Evolutionary conservation across 768 basidiomycete species (phyloP), one percentile per base, ranked within the genome.

Genomic region (Lentinula sp.): DNA sequence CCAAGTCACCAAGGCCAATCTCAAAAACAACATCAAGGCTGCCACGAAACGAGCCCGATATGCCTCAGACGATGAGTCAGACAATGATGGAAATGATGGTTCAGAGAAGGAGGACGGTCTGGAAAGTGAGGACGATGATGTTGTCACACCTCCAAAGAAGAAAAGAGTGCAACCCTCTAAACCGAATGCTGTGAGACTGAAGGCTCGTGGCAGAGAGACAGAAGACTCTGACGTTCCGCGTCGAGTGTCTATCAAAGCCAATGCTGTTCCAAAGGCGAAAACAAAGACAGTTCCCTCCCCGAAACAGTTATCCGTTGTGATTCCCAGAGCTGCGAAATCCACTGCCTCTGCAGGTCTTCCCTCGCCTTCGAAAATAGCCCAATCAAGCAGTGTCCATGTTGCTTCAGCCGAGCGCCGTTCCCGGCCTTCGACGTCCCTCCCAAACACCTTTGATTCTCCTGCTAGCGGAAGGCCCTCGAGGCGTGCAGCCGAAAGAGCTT

Each of bases 401-500:
- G 58, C 46, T n/a, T 48, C 58, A n/a, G 33, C 45, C 3, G 58
- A 59, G 20, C 58, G 58, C 35, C 36, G 42, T 42, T 6, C 42
- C 3, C 20, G 50, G 12, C 55, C 55, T 41, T 55, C 53, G 9
- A 56, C 7, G 23, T 10, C 41, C 10, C 60, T 41, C 1, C 10
- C 15, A 32, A 32, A 48, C 13, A 15, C 23, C 13, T 20, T 42
- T 8, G 37, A 10, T 48, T 43, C 52, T 45, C 42, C 60, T 48
- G 20, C 59, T 18, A 43, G 18, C 23, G 33, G 39, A 37, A 61
- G 65, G 20, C 55, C 70, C 2, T 66, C 71, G 18, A 76, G 72
- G 59, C 74, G 81, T 18, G 69, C 83, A 28, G 81, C 82, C 10
- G 66, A 71, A 28, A 77, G 74, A 61, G 82, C 83, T 1, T 70